Percentiles rank a stretch among this genome's conserved stretches.
phyloP scores from a whole-genome alignment of 1,284 basidiomycete species.

The Apiotrichum mycotoxinovorans region DNA sequence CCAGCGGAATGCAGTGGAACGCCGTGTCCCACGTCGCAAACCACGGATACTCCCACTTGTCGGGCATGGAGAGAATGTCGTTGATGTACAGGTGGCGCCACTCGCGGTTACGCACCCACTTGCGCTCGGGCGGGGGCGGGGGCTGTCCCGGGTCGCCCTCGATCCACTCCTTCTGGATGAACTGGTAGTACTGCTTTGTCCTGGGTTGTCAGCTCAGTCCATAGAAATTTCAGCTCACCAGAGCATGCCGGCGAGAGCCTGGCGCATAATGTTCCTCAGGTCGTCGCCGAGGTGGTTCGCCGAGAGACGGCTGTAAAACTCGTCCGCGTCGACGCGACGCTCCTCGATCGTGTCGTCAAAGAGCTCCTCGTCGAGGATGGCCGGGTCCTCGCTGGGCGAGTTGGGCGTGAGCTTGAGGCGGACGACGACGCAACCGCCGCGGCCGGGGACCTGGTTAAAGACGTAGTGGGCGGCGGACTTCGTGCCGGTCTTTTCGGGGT shows the following conservation, averaged over 20 bases:
- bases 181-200: constrained; percentile 94
- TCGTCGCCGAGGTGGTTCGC: constrained; percentile 83
- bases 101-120: constrained; percentile 80
- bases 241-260: constrained; percentile 96
- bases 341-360: constrained; percentile 90
- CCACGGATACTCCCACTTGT: constrained; percentile 99
- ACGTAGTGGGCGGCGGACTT: constrained; percentile 89
- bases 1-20: constrained; percentile 96
- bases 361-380: constrained; percentile 78
- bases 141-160: constrained; percentile 93
- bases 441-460: constrained; percentile 80
- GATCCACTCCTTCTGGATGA: constrained; percentile 94
- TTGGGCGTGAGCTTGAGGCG: constrained; percentile 85
- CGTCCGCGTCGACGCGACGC: constrained; percentile 84
- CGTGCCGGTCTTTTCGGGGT: constrained; percentile 81
- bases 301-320: constrained; percentile 83
- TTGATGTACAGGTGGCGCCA: constrained; percentile 95
- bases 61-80: constrained; percentile 96
- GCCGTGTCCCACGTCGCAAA: constrained; percentile 94
- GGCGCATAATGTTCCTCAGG: constrained; percentile 91
- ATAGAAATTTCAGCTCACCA: constrained; percentile 55
- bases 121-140: constrained; percentile 83
- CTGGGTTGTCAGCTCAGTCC: background rate
- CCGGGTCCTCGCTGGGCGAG: constrained; percentile 68
- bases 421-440: constrained; percentile 92